These are phyloP conservation scores for Lyophyllum atratum DNA, from an alignment of 768 basidiomycete genomes.

Conservation along the genomic window DNA sequence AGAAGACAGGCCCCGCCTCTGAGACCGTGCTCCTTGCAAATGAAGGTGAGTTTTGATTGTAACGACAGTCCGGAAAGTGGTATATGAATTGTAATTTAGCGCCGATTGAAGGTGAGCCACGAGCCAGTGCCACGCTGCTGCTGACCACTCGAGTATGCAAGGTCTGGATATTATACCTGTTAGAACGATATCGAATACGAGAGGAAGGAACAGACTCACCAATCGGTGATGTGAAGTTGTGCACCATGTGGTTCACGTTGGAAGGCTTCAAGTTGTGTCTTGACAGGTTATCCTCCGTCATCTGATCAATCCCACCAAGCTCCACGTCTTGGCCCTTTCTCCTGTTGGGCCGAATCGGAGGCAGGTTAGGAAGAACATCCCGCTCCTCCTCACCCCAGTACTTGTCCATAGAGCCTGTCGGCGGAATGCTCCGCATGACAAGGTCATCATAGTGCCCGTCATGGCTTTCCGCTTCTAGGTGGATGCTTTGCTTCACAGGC, in stretches of 20 bases:
- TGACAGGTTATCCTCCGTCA: conserved; percentile 47
- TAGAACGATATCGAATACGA: not conserved
- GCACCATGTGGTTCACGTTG: conserved; percentile 53
- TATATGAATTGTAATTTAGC: conserved; percentile 11
- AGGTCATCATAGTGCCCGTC: not conserved
- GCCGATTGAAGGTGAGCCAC: conserved; percentile 35
- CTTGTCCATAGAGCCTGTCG: conserved; percentile 22
- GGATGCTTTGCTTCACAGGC: conserved; percentile 29
- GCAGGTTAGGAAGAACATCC: conserved; percentile 24
- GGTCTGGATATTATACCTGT: conserved; percentile 17
- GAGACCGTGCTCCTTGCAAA: not conserved
- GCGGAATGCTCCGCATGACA: not conserved
- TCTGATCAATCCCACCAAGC: conserved; percentile 32
- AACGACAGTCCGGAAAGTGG: not conserved
- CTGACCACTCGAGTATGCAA: conserved; percentile 23
- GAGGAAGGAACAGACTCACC: conserved; percentile 38
- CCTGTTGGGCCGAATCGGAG: conserved; percentile 44
- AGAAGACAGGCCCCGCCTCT: not conserved
- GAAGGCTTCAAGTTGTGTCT: conserved; percentile 38
- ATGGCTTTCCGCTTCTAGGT: conserved; percentile 16
- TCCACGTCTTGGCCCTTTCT: conserved; percentile 39
- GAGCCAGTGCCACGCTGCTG: conserved; percentile 19
- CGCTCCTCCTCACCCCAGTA: conserved; percentile 33
- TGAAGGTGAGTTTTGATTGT: not conserved
- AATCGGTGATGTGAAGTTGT: conserved; percentile 71